A percentile compares a stretch with the other conserved stretches of the same genome.
These are phyloP conservation scores for Imleria badia DNA, from an alignment of 768 basidiomycete genomes.

Conservation along the genomic window DNA sequence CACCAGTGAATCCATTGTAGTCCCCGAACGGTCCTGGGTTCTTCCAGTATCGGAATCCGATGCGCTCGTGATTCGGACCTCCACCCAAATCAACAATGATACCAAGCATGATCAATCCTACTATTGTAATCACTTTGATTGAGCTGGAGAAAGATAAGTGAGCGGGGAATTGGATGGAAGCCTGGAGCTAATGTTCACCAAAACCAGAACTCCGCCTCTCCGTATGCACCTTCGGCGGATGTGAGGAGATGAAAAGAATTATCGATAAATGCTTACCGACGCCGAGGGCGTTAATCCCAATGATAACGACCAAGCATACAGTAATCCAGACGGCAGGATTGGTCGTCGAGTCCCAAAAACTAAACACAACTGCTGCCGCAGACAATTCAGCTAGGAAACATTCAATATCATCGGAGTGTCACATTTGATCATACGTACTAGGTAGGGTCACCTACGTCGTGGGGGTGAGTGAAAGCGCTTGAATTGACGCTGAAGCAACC, in stretches of 20 bases:
- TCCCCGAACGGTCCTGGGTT: too few species aligned
- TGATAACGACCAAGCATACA: neutral
- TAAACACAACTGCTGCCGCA: neutral
- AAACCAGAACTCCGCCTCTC: slow-evolving; percentile 9
- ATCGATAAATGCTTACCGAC: neutral
- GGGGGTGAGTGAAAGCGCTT: neutral
- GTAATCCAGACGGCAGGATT: slow-evolving; percentile 1
- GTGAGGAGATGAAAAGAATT: neutral
- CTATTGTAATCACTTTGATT: too few species aligned
- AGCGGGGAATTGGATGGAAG: neutral
- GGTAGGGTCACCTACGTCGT: neutral
- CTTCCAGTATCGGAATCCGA: too few species aligned
- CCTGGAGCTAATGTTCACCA: neutral
- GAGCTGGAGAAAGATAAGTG: too few species aligned
- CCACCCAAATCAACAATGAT: too few species aligned
- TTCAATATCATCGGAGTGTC: neutral
- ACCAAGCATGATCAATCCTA: too few species aligned
- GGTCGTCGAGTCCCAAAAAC: neutral
- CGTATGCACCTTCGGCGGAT: slow-evolving; percentile 1
- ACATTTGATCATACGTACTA: too few species aligned
- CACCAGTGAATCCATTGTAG: too few species aligned
- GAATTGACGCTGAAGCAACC: neutral
- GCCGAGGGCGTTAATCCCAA: slow-evolving; percentile 1
- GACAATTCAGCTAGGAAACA: neutral
- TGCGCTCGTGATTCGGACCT: too few species aligned